These are phyloP conservation scores for Hypericum androsaemum DNA, from an alignment of 345 rosid genomes.

Conservation along the genomic window DNA sequence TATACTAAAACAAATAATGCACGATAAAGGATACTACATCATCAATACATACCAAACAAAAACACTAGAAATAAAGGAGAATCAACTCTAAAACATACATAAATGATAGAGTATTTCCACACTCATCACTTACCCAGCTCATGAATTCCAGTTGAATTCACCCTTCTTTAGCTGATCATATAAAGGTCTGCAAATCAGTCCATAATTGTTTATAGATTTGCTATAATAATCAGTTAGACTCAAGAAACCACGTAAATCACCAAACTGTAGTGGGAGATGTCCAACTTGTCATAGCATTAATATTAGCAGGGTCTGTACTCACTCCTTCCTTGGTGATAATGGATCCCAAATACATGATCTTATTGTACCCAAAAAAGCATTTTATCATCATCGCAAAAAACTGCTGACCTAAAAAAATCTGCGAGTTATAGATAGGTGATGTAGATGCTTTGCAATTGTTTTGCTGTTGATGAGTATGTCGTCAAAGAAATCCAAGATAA, in stretches of 20 bases:
- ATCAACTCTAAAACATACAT: too few relatives aligned
- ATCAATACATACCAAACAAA: too few relatives aligned
- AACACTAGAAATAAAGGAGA: too few relatives aligned
- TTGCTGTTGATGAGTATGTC: slow-evolving; percentile 3
- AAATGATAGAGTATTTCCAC: too few relatives aligned
- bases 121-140: too few relatives aligned
- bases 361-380: background rate
- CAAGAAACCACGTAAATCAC: background rate
- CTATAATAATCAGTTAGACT: background rate
- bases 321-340: background rate
- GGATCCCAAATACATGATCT: slow-evolving; percentile 1
- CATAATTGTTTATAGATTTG: background rate
- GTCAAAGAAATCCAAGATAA: background rate
- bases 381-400: background rate
- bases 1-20: too few relatives aligned
- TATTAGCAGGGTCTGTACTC: background rate
- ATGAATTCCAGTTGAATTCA: too few relatives aligned
- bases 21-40: too few relatives aligned
- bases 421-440: background rate
- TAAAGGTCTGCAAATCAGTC: background rate
- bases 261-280: background rate
- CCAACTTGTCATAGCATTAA: background rate
- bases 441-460: background rate
- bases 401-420: background rate
- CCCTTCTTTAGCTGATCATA: background rate